A percentile compares a stretch with the other conserved stretches of the same genome.
phyloP scores from a whole-genome alignment of 495 filamentous ascomycete species.

The Amphirosellinia nigrospora region DNA sequence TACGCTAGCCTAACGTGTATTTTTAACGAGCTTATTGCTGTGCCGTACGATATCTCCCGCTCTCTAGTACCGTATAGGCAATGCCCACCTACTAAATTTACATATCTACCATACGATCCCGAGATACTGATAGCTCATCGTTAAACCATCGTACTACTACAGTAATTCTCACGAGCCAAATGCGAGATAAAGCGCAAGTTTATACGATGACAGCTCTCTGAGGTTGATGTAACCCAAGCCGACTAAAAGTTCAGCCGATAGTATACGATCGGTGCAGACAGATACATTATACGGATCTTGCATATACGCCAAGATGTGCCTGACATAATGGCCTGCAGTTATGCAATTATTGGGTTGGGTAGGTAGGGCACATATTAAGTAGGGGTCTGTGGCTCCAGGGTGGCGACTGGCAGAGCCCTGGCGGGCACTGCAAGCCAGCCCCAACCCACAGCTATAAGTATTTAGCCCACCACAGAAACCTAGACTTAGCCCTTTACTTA shows the following conservation, averaged over 20 bases:
- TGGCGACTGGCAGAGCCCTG: too few species aligned
- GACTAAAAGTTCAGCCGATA: neutral
- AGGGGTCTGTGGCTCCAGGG: too few species aligned
- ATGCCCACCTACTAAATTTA: neutral
- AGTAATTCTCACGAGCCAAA: neutral
- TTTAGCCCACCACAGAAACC: too few species aligned
- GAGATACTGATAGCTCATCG: neutral
- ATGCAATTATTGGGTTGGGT: neutral
- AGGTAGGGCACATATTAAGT: too few species aligned
- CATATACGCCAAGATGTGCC: neutral
- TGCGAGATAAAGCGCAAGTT: neutral
- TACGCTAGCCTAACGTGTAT: neutral
- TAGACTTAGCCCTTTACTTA: too few species aligned
- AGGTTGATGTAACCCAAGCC: neutral
- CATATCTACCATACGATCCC: neutral
- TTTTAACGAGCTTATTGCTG: neutral
- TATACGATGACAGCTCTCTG: neutral
- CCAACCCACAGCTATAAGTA: too few species aligned
- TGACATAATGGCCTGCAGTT: neutral
- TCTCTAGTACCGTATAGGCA: constrained; percentile 6
- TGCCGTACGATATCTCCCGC: neutral
- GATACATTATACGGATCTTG: constrained; percentile 10
- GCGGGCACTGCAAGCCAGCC: too few species aligned
- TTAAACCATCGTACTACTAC: constrained; percentile 1
- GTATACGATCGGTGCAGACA: constrained; percentile 15